Conservation (phyloP, 1,284 basidiomycete species). For the Lentinula novae-zelandiae region DNA sequence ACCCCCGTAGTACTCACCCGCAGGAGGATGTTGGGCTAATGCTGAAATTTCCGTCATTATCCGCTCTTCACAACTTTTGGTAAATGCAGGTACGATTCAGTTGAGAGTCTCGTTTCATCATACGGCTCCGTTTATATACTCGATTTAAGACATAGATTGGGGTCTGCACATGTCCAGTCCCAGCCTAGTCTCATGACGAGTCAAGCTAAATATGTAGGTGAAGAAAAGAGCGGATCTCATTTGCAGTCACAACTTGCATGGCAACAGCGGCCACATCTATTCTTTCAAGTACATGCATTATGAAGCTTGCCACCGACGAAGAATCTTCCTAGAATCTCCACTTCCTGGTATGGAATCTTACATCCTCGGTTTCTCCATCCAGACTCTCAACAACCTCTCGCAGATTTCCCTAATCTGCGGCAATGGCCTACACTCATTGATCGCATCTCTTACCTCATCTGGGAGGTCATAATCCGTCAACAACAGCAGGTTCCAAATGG, state of each 20-base stretch:
- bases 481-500: background rate
- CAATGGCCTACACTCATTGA: background rate
- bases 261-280: no score
- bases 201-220: no score
- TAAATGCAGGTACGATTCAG: no score
- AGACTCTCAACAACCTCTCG: background rate
- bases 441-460: background rate
- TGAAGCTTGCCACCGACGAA: background rate
- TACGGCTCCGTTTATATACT: no score
- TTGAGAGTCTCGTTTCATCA: no score
- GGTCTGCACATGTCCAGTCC: no score
- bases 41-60: background rate
- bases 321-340: background rate
- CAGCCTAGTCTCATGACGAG: background rate
- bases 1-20: background rate
- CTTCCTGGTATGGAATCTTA: background rate
- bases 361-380: background rate
- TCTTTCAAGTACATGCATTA: background rate
- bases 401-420: background rate
- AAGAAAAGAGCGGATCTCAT: no score
- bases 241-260: no score
- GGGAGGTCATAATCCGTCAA: background rate
- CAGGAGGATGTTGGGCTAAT: background rate
- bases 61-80: no score
- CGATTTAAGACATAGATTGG: background rate